Evolutionary conservation across 305 asterid species (phyloP).

Genomic region (Fraxinus platypoda): DNA sequence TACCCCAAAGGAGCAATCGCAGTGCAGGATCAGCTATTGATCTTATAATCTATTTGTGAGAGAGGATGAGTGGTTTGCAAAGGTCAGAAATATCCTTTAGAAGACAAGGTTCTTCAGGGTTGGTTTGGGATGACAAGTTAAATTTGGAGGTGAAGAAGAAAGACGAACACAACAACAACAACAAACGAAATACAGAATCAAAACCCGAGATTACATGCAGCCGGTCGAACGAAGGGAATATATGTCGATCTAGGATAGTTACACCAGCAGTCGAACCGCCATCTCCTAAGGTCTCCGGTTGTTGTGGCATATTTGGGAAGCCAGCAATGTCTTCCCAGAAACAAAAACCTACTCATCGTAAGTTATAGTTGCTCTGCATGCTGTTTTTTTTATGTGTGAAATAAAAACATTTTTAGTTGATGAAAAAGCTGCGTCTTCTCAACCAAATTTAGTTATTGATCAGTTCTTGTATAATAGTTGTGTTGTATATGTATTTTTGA

Average conservation of each 20-base stretch:
- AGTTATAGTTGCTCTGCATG: conserved; percentile 18
- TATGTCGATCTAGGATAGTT: conserved; percentile 17
- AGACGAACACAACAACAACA: not conserved
- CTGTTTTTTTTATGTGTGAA: not conserved
- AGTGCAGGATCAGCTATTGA: not conserved
- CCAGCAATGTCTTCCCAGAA: conserved; percentile 24
- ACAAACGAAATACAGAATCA: not conserved
- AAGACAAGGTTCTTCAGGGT: conserved; percentile 59
- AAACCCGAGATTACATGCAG: not conserved
- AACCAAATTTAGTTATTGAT: no score
- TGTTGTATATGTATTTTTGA: not conserved
- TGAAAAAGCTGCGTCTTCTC: not conserved
- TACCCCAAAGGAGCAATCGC: not conserved
- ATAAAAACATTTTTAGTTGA: not conserved
- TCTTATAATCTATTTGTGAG: not conserved
- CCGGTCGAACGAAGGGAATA: conserved; percentile 8
- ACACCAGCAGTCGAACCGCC: conserved; percentile 45
- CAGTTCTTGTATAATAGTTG: not conserved
- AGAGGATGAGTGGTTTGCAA: conserved; percentile 34
- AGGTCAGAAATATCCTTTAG: conserved; percentile 53
- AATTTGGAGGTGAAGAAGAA: conserved; percentile 40
- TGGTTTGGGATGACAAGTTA: conserved; percentile 53
- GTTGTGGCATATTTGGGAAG: conserved; percentile 47
- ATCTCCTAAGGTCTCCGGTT: conserved; percentile 51
- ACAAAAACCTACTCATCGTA: conserved; percentile 26